Percentiles rank a stretch among this genome's conserved stretches.
Conservation (phyloP, 2,329 filamentous ascomycete species). For the Fusarium circinatum region DNA sequence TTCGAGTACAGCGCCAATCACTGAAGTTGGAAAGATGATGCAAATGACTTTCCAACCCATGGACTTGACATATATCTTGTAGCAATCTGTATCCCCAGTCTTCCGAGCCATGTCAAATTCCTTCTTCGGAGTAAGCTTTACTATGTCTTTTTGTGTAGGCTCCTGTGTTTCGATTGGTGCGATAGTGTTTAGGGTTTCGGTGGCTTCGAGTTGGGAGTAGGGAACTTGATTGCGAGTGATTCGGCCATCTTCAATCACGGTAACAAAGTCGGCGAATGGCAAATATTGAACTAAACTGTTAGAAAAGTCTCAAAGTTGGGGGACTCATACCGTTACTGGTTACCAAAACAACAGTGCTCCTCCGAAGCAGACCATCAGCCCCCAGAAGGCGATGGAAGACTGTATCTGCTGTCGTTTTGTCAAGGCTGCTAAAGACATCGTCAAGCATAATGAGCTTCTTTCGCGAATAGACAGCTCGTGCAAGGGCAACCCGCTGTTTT, state of each 20-base stretch:
- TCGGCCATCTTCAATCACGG: constrained; percentile 37
- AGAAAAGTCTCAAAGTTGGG: neutral
- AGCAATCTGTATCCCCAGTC: constrained; percentile 44
- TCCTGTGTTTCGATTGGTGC: neutral
- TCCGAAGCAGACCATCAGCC: constrained; percentile 53
- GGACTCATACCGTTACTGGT: constrained; percentile 8
- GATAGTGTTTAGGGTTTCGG: neutral
- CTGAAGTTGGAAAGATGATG: constrained; percentile 21
- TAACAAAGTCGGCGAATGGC: constrained; percentile 39
- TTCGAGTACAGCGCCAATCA: constrained; percentile 23
- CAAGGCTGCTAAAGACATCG: constrained; percentile 58
- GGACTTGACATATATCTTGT: constrained; percentile 44
- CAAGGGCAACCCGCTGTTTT: constrained; percentile 55
- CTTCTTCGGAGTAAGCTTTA: neutral
- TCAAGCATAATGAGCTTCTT: constrained; percentile 56
- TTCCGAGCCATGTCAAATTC: constrained; percentile 43
- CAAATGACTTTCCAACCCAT: constrained; percentile 38
- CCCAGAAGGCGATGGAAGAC: constrained; percentile 57
- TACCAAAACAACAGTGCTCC: constrained; percentile 46
- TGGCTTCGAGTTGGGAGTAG: constrained; percentile 29
- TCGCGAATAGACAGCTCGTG: constrained; percentile 58
- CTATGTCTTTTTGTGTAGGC: neutral
- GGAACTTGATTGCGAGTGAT: constrained; percentile 40
- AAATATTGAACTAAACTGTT: constrained; percentile 39
- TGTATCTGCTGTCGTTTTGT: constrained; percentile 54